Percentiles rank a stretch among this genome's conserved stretches.
Evolutionary conservation across 768 basidiomycete genomes (phyloP).

Genomic region (Boletus sp.): DNA sequence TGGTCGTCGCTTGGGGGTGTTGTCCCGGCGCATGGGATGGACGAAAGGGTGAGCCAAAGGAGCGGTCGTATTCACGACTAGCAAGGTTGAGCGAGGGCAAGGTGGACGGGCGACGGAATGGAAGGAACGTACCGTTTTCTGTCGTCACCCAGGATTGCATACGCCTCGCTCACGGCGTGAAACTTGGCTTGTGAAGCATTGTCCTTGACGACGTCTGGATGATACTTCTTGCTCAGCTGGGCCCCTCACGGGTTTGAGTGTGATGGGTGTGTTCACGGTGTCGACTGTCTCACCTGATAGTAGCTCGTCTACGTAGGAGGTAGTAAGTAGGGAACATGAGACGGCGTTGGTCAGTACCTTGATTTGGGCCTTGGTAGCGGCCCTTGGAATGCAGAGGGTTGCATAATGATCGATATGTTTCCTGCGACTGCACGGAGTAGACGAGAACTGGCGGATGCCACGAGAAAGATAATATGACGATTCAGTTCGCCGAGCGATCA

Average conservation of each 20-base stretch:
- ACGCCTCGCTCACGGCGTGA: slow-evolving; percentile 48
- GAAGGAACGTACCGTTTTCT: slow-evolving; percentile 37
- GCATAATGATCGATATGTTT: slow-evolving; percentile 29
- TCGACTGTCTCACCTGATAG: slow-evolving; percentile 23
- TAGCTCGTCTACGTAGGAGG: slow-evolving; percentile 24
- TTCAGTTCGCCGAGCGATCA: neutral
- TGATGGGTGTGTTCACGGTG: neutral
- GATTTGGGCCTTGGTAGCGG: slow-evolving; percentile 34
- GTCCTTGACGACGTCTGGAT: slow-evolving; percentile 45
- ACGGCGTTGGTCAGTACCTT: slow-evolving; percentile 19
- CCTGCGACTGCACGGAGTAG: slow-evolving; percentile 5
- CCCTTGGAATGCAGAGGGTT: slow-evolving; percentile 24
- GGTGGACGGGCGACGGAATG: neutral
- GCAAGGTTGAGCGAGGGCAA: neutral
- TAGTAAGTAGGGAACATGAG: neutral
- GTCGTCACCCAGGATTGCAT: slow-evolving; percentile 44
- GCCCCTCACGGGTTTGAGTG: neutral
- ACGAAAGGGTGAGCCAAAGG: slow-evolving; percentile 11
- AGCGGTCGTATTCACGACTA: slow-evolving; percentile 35
- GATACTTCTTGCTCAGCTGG: slow-evolving; percentile 48
- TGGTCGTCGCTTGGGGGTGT: slow-evolving; percentile 33
- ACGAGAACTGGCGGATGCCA: slow-evolving; percentile 20
- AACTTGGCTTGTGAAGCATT: slow-evolving; percentile 39
- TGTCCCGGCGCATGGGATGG: slow-evolving; percentile 6
- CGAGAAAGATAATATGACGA: neutral